Base-by-base conservation (phyloP, 2,329 filamentous ascomycete genomes). In the Chaetomiaceae sp. region DNA sequence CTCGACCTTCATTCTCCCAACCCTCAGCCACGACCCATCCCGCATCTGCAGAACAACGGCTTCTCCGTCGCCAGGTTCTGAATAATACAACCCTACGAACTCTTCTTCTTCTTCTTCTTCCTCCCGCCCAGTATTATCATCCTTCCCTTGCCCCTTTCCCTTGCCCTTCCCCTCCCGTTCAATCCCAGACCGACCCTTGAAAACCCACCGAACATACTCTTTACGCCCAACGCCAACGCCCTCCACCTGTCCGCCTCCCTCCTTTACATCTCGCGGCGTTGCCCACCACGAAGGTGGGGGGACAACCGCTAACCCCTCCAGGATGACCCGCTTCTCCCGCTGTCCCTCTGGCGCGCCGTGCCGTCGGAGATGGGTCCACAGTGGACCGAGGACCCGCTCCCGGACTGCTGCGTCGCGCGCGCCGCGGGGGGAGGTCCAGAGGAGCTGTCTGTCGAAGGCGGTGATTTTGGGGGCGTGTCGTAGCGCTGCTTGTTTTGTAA, bases 381-480 rank as follows among this genome's bases (percentile, higher is more conserved):
- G 67, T 4, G 73, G 5, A 71, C 56, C 56, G 2, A 58, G 65
- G 14, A 91, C 43, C 2, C 27, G 33, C 10, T 9, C 18, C 5
- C 50, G 42, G n/a, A 51, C n/a, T 8, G 51, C 76, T 1, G 81
- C 75, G 3, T 73, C 68, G n/a, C 75, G 70, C 0, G 71, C 30
- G 18, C 25, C 25, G 25, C 25, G 5, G 25, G 5, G 25, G 5
- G 5, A 27, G 25, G 43, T 34, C 77, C 85, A 89, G 56, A 84
- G 70, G 7, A 95, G 69, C 54, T 82, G 78, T 2, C 75, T 72
- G 61, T 92, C 82, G 5, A 75, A 69, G 51, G 85, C 79, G 1
- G 71, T 80, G 55, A 96, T 81, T 65, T 96, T 96, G 1, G 82
- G 80, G 1, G 92, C 92, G 62, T 86, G 79, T 3, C 21, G 37